Base-by-base conservation (phyloP, 306 rosid species). In the Medicago ruthenica region DNA sequence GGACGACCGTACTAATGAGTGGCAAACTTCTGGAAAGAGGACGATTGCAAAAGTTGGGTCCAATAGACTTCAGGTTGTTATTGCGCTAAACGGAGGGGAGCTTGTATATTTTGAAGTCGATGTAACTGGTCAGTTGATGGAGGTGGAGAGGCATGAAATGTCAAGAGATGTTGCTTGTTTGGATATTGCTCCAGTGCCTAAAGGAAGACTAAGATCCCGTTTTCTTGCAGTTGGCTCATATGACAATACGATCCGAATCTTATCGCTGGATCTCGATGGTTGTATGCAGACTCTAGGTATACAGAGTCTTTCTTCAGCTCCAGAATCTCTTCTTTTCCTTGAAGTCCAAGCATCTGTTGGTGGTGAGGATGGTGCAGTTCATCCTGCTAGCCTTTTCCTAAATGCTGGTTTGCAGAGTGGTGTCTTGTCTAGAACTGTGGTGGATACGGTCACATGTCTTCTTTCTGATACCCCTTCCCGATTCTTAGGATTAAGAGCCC, bases 11-110 rank as follows among this genome's bases (percentile, higher is more conserved):
- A 84, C 90, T 61, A 92, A 90, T 86, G 99, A 95, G 70, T 95
- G 99, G 97, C 89, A 93, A 84, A 90, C 99, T 55, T 97, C 97
- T n/a, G 97, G 96, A 13, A 95, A 92, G 89, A 95, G 93, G 84
- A 90, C 93, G 0, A 92, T 92, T 79, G 86, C 90, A 31, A 90
- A 89, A 82, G 99, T 95, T 70, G 96, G 99, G 67, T 92, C 91
- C 9, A 95, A 92, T 76, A 90, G 97, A 70, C 93, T 90, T 77
- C 99, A 95, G 81, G 97, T 95, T 71, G 97, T 90, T 76, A 95
- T 95, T 84, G 97, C 97, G 13, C 81, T 95, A 58, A 92, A 92
- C 34, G 97, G 97, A 59, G 99, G 99, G 48, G 97, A 95, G 79
- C 96, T 95, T 78, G 83, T 92, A 74, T 95, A 92, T 80, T 95